phyloP scores from a whole-genome alignment of 495 filamentous ascomycete species.

The Stereocaulon alpinum region DNA sequence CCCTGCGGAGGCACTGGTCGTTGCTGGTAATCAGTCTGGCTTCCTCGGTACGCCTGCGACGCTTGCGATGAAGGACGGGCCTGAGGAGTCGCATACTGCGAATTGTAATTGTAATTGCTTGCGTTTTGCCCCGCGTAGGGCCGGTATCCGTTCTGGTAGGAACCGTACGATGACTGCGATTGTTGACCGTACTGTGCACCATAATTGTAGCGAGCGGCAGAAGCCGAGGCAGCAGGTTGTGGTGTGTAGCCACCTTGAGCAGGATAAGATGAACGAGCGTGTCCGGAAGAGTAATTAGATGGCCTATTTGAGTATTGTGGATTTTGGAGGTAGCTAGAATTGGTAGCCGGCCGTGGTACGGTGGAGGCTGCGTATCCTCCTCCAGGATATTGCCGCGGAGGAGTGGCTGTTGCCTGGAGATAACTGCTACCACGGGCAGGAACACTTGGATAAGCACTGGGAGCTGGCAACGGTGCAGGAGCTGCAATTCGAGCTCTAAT shows the following conservation, averaged over 20 bases:
- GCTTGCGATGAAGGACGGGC: slow-evolving; percentile 23
- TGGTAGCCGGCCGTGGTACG: slow-evolving; percentile 28
- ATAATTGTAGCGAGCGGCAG: slow-evolving; percentile 30
- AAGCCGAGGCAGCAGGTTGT: slow-evolving; percentile 22
- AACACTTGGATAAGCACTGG: slow-evolving; percentile 11
- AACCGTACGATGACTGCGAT: slow-evolving; percentile 31
- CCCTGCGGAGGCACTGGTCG: slow-evolving; percentile 28
- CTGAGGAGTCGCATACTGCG: slow-evolving; percentile 17
- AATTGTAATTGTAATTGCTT: slow-evolving; percentile 16
- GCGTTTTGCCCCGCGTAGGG: slow-evolving; percentile 29
- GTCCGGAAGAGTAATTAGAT: slow-evolving; percentile 29
- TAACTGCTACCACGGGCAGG: slow-evolving; percentile 15
- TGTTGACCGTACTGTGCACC: slow-evolving; percentile 32
- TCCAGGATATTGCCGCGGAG: slow-evolving; percentile 17
- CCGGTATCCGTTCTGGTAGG: slow-evolving; percentile 35
- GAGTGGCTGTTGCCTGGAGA: slow-evolving; percentile 9
- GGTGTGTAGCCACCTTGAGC: slow-evolving; percentile 30
- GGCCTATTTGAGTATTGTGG: slow-evolving; percentile 35
- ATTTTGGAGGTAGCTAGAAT: slow-evolving; percentile 31
- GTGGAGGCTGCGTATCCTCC: slow-evolving; percentile 26
- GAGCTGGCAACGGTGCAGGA: slow-evolving; percentile 2
- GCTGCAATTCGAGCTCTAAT: slow-evolving; percentile 13
- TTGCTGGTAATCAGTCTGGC: slow-evolving; percentile 32
- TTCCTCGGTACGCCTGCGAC: slow-evolving; percentile 33
- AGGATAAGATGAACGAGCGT: slow-evolving; percentile 34